Percentiles rank a stretch among this genome's conserved stretches.
These are phyloP conservation scores for Aspergillus fumigatus DNA, from an alignment of 2,329 filamentous ascomycete genomes.

Conservation along the genomic window DNA sequence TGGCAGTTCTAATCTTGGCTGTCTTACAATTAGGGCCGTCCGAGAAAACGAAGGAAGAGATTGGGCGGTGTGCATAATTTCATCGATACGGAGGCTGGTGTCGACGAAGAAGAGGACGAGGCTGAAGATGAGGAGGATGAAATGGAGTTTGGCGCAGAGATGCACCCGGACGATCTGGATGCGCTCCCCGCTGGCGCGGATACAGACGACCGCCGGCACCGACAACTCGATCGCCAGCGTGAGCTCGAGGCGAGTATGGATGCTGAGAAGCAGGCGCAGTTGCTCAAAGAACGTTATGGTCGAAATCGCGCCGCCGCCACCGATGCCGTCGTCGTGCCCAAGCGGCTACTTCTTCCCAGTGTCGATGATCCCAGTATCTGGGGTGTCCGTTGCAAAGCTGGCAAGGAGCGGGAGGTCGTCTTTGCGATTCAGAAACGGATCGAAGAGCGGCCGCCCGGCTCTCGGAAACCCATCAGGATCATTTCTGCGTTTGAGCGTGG, in stretches of 20 bases:
- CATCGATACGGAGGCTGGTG: conserved; percentile 97
- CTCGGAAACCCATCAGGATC: conserved; percentile 76
- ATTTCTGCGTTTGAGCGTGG: conserved; percentile 90
- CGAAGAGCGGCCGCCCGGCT: conserved; percentile 66
- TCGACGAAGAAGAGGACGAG: conserved; percentile 86
- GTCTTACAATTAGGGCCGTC: conserved; percentile 52
- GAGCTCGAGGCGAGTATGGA: conserved; percentile 85
- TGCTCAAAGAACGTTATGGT: conserved; percentile 82
- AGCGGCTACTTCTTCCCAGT: conserved; percentile 80
- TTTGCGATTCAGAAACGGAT: conserved; percentile 84
- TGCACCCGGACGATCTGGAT: conserved; percentile 83
- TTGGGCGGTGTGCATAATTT: conserved; percentile 71
- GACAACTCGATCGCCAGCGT: conserved; percentile 87
- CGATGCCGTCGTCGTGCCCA: conserved; percentile 75
- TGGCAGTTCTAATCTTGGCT: conserved; percentile 9
- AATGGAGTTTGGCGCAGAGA: conserved; percentile 81
- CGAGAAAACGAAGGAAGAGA: conserved; percentile 72
- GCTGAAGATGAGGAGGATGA: conserved; percentile 88
- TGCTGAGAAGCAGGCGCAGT: conserved; percentile 86
- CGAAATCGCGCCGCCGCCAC: conserved; percentile 63
- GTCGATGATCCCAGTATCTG: conserved; percentile 96
- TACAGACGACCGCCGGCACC: conserved; percentile 85
- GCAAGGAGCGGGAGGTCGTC: conserved; percentile 90
- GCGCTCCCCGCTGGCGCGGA: conserved; percentile 69
- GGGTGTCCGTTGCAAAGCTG: conserved; percentile 87